A percentile compares a stretch with the other conserved stretches of the same genome.
Evolutionary conservation across 768 basidiomycete genomes (phyloP).

Genomic region (Fomitopsis pulvina): DNA sequence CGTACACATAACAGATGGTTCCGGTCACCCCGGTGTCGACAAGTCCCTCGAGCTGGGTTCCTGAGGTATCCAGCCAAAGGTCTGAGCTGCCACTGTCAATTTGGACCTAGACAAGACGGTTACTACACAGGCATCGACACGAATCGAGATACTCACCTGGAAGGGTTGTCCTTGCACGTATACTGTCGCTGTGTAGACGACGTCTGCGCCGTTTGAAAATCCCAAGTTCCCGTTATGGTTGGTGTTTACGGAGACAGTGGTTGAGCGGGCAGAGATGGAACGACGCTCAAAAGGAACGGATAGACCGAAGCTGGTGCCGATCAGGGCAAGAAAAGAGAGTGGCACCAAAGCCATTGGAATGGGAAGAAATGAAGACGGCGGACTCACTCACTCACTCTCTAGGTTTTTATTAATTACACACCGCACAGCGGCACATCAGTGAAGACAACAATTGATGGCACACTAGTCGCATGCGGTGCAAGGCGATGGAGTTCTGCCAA

Average conservation of each 20-base stretch:
- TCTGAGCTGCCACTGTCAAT: slow-evolving; percentile 6
- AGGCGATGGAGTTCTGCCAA: too few species aligned
- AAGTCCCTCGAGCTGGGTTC: not conserved
- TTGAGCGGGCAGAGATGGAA: not conserved
- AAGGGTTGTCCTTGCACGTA: slow-evolving; percentile 5
- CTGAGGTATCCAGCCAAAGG: slow-evolving; percentile 2
- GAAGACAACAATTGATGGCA: too few species aligned
- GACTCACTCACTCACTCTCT: too few species aligned
- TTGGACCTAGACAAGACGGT: slow-evolving; percentile 1
- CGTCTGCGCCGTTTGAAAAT: not conserved
- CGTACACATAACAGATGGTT: not conserved
- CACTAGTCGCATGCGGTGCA: too few species aligned
- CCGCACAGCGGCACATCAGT: too few species aligned
- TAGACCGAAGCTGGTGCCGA: not conserved
- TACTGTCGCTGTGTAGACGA: not conserved
- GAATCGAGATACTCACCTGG: not conserved
- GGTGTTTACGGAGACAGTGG: not conserved
- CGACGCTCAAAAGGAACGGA: slow-evolving; percentile 1
- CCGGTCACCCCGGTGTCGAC: not conserved
- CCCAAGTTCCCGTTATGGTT: slow-evolving; percentile 1
- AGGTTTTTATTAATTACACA: too few species aligned
- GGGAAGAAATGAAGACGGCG: not conserved
- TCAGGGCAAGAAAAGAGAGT: not conserved
- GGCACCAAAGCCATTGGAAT: not conserved
- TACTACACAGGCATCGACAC: not conserved